Conservation (phyloP, 192 early-diverging fungal species). For the Spizellomyces sp. region DNA sequence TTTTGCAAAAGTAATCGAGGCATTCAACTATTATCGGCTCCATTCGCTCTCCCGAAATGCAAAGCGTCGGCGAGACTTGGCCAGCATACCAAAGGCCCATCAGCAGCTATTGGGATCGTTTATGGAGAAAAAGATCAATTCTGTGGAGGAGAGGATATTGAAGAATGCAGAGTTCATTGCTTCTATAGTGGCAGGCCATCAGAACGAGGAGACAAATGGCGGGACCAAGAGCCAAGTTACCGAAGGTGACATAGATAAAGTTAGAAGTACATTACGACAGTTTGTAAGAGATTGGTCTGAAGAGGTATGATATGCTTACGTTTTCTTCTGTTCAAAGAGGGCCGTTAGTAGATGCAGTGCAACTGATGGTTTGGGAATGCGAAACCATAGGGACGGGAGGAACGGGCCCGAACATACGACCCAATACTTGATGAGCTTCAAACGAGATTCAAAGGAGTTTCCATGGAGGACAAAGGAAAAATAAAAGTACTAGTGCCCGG, state of each 20-base stretch:
- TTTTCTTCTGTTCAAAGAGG: neutral
- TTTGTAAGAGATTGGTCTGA: constrained; percentile 94
- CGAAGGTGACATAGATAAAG: constrained; percentile 86
- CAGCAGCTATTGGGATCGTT: constrained; percentile 16
- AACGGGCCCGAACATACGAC: constrained; percentile 77
- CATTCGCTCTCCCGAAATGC: constrained; percentile 35
- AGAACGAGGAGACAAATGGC: neutral
- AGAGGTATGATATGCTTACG: constrained; percentile 55
- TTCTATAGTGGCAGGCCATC: constrained; percentile 21
- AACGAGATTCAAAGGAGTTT: constrained; percentile 52
- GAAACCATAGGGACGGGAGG: constrained; percentile 58
- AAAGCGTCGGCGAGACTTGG: constrained; percentile 43
- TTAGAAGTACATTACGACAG: constrained; percentile 86
- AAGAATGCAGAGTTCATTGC: constrained; percentile 31
- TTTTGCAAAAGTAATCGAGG: constrained; percentile 37
- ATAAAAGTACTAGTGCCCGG: constrained; percentile 88
- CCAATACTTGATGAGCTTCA: constrained; percentile 80
- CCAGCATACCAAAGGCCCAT: constrained; percentile 18
- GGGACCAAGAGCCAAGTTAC: constrained; percentile 38
- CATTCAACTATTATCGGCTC: constrained; percentile 42
- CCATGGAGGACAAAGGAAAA: constrained; percentile 55
- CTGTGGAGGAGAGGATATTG: constrained; percentile 23
- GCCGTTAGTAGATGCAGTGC: neutral
- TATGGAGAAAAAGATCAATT: constrained; percentile 22
- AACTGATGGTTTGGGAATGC: neutral